Base-by-base conservation (phyloP, 768 basidiomycete species). In the Phanerochaete sordida region DNA sequence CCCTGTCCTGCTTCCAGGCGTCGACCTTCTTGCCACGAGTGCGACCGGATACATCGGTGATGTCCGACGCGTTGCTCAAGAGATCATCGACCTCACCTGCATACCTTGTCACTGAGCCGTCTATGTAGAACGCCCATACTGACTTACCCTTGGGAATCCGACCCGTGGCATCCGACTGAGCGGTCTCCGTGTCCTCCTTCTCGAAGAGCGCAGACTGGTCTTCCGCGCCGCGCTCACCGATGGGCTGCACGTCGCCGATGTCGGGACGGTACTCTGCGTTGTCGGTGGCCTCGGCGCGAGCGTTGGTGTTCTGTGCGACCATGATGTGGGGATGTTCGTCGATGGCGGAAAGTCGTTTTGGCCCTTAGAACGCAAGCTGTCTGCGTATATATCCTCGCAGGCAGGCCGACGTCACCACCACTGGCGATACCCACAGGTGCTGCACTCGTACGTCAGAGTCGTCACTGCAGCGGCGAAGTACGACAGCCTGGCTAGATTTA, bases 11-110 rank as follows among this genome's bases (percentile, higher is more conserved):
- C 47, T 65, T 66, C 64, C 52, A 67, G 11, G 66, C 65, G 31
- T 70, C 68, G n/a, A 62, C 58, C 57, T 58, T 66, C 9, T 58
- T 61, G 1, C 69, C 69, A 26, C 69, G 70, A n/a, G 69, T 68
- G 7, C 65, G 65, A 26, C 27, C 26, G 11, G 47, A 49, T 33
- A 61, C 65, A 45, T 58, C 57, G 49, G 67, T 65, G 0, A 62
- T 64, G 11, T 62, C 53, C 3, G 55, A 46, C 7, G 59, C 62
- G 48, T 45, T 53, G 13, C 54, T 47, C 37, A 68, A 35, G 6
- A 69, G 44, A 8, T 69, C 70, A n/a, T 70, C 55, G 21, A 67
- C 65, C 46, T 72, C 66, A 11, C 58, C 69, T 69, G 23, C 8
- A 26, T 16, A n/a, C n/a, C 24, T 24, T 55, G 26, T 11, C 11